Evolutionary conservation across 441 rosid genomes (phyloP).

Genomic region (Gossypium trilobum): DNA sequence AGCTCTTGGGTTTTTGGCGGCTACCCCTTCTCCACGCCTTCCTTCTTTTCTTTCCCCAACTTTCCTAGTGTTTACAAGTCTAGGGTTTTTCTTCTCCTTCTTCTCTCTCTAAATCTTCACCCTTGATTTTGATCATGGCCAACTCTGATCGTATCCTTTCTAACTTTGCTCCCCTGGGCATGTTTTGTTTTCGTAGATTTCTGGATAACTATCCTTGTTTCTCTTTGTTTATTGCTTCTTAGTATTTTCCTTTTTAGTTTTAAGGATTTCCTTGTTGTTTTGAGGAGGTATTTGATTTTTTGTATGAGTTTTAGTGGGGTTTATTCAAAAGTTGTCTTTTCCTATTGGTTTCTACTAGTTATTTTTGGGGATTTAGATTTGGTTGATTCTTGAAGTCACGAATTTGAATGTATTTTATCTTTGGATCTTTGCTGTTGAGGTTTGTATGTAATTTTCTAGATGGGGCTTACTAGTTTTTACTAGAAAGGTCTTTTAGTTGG

Average conservation of each 20-base stretch:
- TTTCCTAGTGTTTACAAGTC: background rate
- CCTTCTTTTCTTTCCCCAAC: background rate
- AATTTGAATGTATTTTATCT: background rate
- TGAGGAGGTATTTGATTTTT: background rate
- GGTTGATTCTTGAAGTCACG: background rate
- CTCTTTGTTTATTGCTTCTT: background rate
- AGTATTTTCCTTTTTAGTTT: background rate
- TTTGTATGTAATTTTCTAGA: background rate
- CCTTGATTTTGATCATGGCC: conserved; percentile 26
- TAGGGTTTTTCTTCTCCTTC: conserved; percentile 23
- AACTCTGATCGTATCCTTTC: conserved; percentile 47
- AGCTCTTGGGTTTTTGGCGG: conserved; percentile 34
- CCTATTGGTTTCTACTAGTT: background rate
- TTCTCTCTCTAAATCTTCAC: conserved; percentile 5
- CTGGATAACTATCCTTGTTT: background rate
- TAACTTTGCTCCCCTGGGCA: conserved; percentile 35
- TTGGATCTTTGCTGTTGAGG: background rate
- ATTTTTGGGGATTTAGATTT: background rate
- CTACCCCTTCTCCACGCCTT: conserved; percentile 24
- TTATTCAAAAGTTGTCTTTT: conserved; percentile 1
- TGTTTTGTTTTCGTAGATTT: conserved; percentile 16
- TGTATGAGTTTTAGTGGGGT: background rate
- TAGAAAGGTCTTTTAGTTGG: background rate
- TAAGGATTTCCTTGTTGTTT: background rate
- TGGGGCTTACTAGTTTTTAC: background rate